Percentiles rank a stretch among this genome's conserved stretches.
Conservation (phyloP, 176 grass and related monocot genomes). For the Oryza longistaminata region DNA sequence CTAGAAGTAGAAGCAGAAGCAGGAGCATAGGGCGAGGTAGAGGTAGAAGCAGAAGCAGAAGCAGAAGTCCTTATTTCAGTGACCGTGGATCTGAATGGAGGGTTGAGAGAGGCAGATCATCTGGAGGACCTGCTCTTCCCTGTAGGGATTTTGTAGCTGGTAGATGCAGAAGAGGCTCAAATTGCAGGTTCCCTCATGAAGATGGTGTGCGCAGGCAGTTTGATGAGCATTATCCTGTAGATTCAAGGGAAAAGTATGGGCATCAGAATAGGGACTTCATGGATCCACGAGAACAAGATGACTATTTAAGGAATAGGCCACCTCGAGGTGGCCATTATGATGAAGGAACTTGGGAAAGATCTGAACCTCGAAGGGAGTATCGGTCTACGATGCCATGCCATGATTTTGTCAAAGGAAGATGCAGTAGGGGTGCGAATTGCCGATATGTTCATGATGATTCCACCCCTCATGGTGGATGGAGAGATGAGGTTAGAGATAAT, state of each 20-base stretch:
- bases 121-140: constrained; percentile 45
- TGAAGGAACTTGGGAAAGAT: constrained; percentile 62
- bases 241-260: constrained; percentile 56
- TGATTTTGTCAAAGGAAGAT: constrained; percentile 90
- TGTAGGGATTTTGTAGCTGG: constrained; percentile 91
- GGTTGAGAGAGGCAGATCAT: constrained; percentile 56
- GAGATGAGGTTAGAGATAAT: constrained; percentile 59
- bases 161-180: constrained; percentile 73
- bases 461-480: constrained; percentile 66
- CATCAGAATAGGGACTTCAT: constrained; percentile 56
- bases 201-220: constrained; percentile 57
- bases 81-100: constrained; percentile 61
- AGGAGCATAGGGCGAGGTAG: constrained; percentile 45
- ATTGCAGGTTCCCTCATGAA: constrained; percentile 85
- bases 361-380: constrained; percentile 53
- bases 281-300: constrained; percentile 63
- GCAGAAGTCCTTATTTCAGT: constrained; percentile 68
- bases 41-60: constrained; percentile 61
- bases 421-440: constrained; percentile 72
- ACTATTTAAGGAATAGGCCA: constrained; percentile 56
- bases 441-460: constrained; percentile 69
- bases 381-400: constrained; percentile 58
- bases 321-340: constrained; percentile 57
- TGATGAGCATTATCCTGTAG: constrained; percentile 49
- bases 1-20: constrained; percentile 55